Evolutionary conservation across 352 stramenopile genomes (phyloP).

Genomic region (Pythium dissimile): DNA sequence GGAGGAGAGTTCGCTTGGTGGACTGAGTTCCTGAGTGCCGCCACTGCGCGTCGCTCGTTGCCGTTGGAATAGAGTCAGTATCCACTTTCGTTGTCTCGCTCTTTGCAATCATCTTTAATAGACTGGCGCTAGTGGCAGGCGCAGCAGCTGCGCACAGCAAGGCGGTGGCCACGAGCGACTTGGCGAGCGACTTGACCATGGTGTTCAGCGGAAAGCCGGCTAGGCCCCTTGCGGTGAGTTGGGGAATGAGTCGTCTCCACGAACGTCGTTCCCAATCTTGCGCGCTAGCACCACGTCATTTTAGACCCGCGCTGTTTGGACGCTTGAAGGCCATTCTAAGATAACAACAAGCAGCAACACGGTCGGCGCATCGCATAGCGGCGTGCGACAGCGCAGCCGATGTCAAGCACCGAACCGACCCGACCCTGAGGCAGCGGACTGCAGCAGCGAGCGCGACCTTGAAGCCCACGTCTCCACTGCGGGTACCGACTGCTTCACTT

Average conservation of each 20-base stretch:
- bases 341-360: too few species aligned
- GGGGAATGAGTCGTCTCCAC: neutral
- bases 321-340: too few species aligned
- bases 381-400: neutral
- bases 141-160: neutral
- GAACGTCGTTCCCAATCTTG: too few species aligned
- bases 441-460: neutral
- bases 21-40: too few species aligned
- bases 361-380: neutral
- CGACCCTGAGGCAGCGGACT: neutral
- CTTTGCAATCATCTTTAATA: too few species aligned
- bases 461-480: neutral
- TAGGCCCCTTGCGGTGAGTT: neutral
- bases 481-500: neutral
- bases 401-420: neutral
- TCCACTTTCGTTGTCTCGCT: too few species aligned
- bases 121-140: too few species aligned
- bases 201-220: too few species aligned
- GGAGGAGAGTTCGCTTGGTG: neutral
- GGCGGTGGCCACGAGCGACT: neutral
- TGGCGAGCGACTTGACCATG: neutral
- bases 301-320: neutral
- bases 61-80: too few species aligned
- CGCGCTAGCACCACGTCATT: neutral
- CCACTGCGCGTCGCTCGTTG: too few species aligned